These are phyloP conservation scores for Chrysopogon serrulatus DNA, from an alignment of 176 grass and related monocot species.

Conservation along the genomic window DNA sequence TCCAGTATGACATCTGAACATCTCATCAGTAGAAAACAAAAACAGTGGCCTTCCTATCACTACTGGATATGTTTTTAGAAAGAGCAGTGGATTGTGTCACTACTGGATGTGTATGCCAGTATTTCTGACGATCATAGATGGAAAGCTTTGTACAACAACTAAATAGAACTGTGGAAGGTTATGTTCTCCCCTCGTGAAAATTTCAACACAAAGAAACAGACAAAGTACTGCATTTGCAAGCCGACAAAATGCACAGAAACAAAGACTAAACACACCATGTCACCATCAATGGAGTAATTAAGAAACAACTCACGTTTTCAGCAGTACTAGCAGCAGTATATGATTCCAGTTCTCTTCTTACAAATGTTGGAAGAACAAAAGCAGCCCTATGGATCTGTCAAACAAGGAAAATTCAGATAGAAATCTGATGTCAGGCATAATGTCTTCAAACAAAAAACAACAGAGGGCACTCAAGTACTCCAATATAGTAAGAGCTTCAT, in stretches of 20 bases:
- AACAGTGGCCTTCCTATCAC: too few species aligned
- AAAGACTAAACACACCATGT: not conserved
- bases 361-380: constrained; percentile 86
- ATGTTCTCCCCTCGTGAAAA: not conserved
- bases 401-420: not conserved
- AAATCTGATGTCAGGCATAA: not conserved
- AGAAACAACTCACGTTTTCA: constrained; percentile 34
- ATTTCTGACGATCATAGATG: not conserved
- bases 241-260: not conserved
- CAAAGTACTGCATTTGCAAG: not conserved
- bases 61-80: too few species aligned
- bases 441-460: not conserved
- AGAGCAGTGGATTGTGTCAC: not conserved
- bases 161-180: not conserved
- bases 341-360: constrained; percentile 59
- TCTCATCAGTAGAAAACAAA: too few species aligned
- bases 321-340: constrained; percentile 14
- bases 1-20: not conserved
- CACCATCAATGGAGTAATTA: not conserved
- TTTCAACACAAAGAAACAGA: not conserved
- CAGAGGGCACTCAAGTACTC: not conserved
- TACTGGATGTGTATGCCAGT: not conserved
- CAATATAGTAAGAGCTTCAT: not conserved
- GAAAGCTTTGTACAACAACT: not conserved
- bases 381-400: constrained; percentile 84